Conservation (phyloP, 345 rosid species). For the Streptanthus diversifolius region DNA sequence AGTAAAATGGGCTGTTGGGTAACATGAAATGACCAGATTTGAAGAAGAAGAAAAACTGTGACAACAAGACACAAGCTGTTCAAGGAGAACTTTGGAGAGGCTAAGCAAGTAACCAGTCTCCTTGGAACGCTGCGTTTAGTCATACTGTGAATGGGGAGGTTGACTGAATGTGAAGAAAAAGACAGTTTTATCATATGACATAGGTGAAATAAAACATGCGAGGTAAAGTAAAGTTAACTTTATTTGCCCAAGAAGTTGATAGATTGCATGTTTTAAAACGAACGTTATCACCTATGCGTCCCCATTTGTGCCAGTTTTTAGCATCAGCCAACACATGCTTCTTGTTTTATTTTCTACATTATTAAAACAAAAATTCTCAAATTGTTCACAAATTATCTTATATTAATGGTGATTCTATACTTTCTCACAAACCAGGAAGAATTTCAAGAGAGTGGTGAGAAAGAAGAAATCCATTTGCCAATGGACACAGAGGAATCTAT, state of each 20-base stretch:
- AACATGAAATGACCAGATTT: conserved; percentile 23
- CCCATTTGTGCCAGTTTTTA: neutral
- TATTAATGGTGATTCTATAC: neutral
- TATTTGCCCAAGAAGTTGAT: conserved; percentile 14
- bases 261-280: conserved; percentile 2
- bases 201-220: conserved; percentile 21
- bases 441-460: conserved; percentile 41
- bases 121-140: conserved; percentile 2
- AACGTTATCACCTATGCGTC: neutral
- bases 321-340: conserved; percentile 4
- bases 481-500: conserved; percentile 20
- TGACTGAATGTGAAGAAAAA: neutral
- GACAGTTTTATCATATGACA: neutral
- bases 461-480: conserved; percentile 23
- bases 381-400: neutral
- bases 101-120: neutral
- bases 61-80: conserved; percentile 10
- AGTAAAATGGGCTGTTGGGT: conserved; percentile 2
- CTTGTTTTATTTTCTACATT: neutral
- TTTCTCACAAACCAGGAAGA: conserved; percentile 49
- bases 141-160: neutral
- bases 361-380: neutral
- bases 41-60: conserved; percentile 22
- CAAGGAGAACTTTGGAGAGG: conserved; percentile 14
- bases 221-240: conserved; percentile 5